These are phyloP conservation scores for Mycena polygramma DNA, from an alignment of 768 basidiomycete genomes.

Conservation along the genomic window DNA sequence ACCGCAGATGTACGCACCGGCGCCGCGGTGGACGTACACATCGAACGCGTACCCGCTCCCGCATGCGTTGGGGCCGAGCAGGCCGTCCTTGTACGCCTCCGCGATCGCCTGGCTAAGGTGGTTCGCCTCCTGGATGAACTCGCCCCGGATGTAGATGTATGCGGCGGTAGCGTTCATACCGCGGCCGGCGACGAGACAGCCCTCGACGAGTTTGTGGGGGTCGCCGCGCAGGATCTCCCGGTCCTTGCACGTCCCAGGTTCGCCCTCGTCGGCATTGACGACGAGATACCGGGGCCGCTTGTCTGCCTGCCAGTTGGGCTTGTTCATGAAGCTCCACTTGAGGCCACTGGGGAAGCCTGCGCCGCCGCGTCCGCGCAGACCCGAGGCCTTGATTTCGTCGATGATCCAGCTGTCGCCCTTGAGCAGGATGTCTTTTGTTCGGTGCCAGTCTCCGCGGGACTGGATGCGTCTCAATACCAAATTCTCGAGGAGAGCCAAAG, in stretches of 20 bases:
- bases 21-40: conserved; percentile 98
- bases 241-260: conserved; percentile 99
- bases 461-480: conserved; percentile 44
- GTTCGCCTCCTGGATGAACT: conserved; percentile 95
- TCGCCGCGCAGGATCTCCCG: conserved; percentile 98
- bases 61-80: conserved; percentile 92
- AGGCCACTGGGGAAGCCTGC: conserved; percentile 97
- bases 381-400: conserved; percentile 95
- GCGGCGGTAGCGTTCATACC: conserved; percentile 98
- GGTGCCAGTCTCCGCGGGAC: conserved; percentile 98
- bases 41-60: conserved; percentile 96
- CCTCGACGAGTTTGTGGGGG: conserved; percentile 98
- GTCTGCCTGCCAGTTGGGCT: conserved; percentile 98
- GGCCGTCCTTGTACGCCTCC: conserved; percentile 92
- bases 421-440: conserved; percentile 93
- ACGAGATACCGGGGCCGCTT: conserved; percentile 96
- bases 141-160: conserved; percentile 99
- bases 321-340: conserved; percentile 99
- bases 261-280: conserved; percentile 98
- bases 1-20: conserved; percentile 98
- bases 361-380: conserved; percentile 94
- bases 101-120: conserved; percentile 96
- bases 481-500: neutral
- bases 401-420: conserved; percentile 99
- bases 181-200: conserved; percentile 96